These are phyloP conservation scores for Candida sanyiensis DNA, from an alignment of 805 yeast species.

Conservation along the genomic window DNA sequence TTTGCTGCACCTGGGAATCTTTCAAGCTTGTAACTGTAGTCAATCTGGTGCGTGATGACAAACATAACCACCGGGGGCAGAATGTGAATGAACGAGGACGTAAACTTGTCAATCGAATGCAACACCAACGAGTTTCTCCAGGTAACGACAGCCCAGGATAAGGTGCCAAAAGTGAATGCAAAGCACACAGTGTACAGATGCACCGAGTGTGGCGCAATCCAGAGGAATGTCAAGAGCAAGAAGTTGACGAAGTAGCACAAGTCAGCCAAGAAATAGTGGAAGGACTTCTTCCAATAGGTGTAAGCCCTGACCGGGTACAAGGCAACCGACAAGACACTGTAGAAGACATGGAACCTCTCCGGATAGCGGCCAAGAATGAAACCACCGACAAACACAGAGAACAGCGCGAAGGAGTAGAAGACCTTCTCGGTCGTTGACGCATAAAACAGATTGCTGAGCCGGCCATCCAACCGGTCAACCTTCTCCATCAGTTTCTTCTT, in stretches of 20 bases:
- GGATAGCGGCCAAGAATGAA: constrained; percentile 75
- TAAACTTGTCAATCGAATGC: constrained; percentile 88
- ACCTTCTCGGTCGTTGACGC: constrained; percentile 64
- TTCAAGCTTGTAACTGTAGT: constrained; percentile 38
- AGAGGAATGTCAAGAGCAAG: constrained; percentile 61
- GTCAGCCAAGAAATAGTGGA: constrained; percentile 87
- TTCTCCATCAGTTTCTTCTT: constrained; percentile 24
- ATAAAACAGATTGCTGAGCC: constrained; percentile 32
- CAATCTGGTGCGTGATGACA: constrained; percentile 72
- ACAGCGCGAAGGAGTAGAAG: constrained; percentile 71
- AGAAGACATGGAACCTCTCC: constrained; percentile 66
- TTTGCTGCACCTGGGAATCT: constrained; percentile 80
- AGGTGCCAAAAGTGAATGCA: constrained; percentile 82
- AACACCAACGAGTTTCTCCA: constrained; percentile 93
- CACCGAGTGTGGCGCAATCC: constrained; percentile 75
- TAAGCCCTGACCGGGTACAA: constrained; percentile 82
- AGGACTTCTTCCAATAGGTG: constrained; percentile 72
- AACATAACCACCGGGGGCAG: constrained; percentile 87
- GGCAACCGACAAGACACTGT: constrained; percentile 52
- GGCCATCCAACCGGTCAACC: constrained; percentile 34
- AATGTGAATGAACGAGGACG: constrained; percentile 84
- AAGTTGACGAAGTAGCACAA: constrained; percentile 86
- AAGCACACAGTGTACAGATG: constrained; percentile 77
- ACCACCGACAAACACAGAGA: constrained; percentile 66
- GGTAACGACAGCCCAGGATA: constrained; percentile 89